Base-by-base conservation (phyloP, 306 rosid species). In the Vigna reflexopilosa region DNA sequence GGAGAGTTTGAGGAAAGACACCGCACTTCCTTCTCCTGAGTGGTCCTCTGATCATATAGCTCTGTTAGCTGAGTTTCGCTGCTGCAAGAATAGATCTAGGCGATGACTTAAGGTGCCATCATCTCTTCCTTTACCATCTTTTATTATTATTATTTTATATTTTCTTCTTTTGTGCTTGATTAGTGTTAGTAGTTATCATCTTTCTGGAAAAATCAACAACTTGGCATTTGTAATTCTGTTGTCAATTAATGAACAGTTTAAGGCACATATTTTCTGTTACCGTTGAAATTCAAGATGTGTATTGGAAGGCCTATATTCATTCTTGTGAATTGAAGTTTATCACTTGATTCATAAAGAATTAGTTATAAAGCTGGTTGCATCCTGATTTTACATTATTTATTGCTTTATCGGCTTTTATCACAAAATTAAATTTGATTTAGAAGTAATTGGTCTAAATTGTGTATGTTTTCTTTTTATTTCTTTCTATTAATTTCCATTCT, bases 1-100 rank as follows among this genome's bases (percentile, higher is more conserved):
- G 93, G 99, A 93, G 85, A 87, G 94, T 84, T 90, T 96, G 89
- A 90, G 98, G 90, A 96, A 93, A 84, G 98, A 93, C 80, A 96
- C 98, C 1, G 99, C 99, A 1, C 98, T 96, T 84, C 99, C 99
- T 84, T 96, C 99, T 61, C 99, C 98, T 58, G 97, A 88, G 82
- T 96, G 99, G 99, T 96, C 99, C 84, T 96, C 99, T 0, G 97
- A 96, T 91, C 99, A 96, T 80, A 90, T 91, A 74, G 99, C 98
- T 58, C 96, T 96, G 66, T 89, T 96, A 80, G 99, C 98, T 3
- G 97, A 93, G 85, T 93, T 96, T 44, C 98, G 96, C 40, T 96
- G 96, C 66, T 93, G 97, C 98, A 96, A 87, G 84, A 84, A 86
- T 86, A 93, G 89, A 82, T 63, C 91, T 77, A 93, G 96, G 86